These are phyloP conservation scores for Phialocephala subalpina DNA, from an alignment of 2,329 filamentous ascomycete genomes.

Conservation along the genomic window DNA sequence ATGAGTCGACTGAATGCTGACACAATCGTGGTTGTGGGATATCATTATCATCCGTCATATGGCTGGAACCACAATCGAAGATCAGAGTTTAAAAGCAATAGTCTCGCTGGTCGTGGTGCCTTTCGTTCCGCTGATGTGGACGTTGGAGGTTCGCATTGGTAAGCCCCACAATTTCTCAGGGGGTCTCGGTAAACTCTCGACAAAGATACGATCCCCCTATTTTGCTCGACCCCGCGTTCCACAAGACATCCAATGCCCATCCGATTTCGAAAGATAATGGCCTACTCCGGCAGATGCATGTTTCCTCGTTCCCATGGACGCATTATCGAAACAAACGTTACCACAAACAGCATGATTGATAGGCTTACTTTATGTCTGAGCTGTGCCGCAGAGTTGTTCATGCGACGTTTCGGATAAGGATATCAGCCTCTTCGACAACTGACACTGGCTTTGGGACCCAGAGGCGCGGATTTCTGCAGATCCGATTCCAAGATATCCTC, in stretches of 20 bases:
- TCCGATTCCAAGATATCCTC: slow-evolving; percentile 11
- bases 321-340: background rate
- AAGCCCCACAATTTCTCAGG: background rate
- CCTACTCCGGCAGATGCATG: background rate
- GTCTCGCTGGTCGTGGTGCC: too few relatives aligned
- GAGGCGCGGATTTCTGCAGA: slow-evolving; percentile 1
- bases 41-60: too few relatives aligned
- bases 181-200: background rate
- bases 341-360: background rate
- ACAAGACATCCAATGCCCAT: background rate
- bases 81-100: too few relatives aligned
- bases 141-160: too few relatives aligned
- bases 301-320: background rate
- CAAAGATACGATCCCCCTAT: background rate
- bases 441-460: background rate
- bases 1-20: too few relatives aligned
- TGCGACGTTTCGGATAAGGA: slow-evolving; percentile 12
- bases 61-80: too few relatives aligned
- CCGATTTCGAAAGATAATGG: background rate
- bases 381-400: slow-evolving; percentile 1
- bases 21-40: too few relatives aligned
- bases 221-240: background rate
- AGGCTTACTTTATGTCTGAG: background rate
- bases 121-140: too few relatives aligned
- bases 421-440: slow-evolving; percentile 4